phyloP scores from a whole-genome alignment of 768 basidiomycete genomes.

The Terana coerulea region DNA sequence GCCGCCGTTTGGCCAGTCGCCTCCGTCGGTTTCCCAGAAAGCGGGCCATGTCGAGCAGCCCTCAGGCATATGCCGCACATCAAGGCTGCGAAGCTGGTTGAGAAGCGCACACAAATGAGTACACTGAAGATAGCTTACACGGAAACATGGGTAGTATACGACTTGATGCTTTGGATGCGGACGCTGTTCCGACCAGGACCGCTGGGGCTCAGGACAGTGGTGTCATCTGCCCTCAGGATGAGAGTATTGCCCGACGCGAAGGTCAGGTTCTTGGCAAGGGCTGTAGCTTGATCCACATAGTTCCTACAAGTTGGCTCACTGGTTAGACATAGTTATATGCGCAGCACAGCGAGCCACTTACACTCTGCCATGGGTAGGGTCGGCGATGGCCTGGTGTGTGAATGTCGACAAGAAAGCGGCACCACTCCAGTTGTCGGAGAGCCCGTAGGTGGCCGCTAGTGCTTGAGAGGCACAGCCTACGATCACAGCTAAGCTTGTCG shows the following conservation, averaged over 20 bases:
- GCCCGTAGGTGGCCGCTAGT: slow-evolving; percentile 20
- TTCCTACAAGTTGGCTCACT: slow-evolving; percentile 23
- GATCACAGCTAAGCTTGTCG: slow-evolving; percentile 10
- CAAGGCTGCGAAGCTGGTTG: slow-evolving; percentile 25
- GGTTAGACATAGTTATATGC: no score
- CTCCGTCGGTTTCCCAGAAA: slow-evolving; percentile 44
- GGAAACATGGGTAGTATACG: slow-evolving; percentile 48
- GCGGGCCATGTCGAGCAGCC: slow-evolving; percentile 51
- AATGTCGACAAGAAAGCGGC: slow-evolving; percentile 46
- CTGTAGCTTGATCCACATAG: slow-evolving; percentile 47
- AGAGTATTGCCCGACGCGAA: slow-evolving; percentile 50
- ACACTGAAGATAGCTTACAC: no score
- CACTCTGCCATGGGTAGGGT: slow-evolving; percentile 71
- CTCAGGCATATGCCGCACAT: slow-evolving; percentile 57
- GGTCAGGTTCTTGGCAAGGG: slow-evolving; percentile 51
- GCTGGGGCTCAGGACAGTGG: slow-evolving; percentile 38
- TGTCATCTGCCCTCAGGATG: slow-evolving; percentile 53
- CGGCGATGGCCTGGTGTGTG: slow-evolving; percentile 42
- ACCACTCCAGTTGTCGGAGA: slow-evolving; percentile 22
- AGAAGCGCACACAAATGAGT: no score
- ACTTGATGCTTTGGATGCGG: slow-evolving; percentile 48
- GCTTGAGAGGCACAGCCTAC: slow-evolving; percentile 16
- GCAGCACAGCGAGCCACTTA: slow-evolving; percentile 27
- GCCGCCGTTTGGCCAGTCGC: slow-evolving; percentile 47
- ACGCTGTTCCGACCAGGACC: slow-evolving; percentile 60